Evolutionary conservation across 495 filamentous ascomycete species (phyloP).

Genomic region (Oleoguttula mirabilis): DNA sequence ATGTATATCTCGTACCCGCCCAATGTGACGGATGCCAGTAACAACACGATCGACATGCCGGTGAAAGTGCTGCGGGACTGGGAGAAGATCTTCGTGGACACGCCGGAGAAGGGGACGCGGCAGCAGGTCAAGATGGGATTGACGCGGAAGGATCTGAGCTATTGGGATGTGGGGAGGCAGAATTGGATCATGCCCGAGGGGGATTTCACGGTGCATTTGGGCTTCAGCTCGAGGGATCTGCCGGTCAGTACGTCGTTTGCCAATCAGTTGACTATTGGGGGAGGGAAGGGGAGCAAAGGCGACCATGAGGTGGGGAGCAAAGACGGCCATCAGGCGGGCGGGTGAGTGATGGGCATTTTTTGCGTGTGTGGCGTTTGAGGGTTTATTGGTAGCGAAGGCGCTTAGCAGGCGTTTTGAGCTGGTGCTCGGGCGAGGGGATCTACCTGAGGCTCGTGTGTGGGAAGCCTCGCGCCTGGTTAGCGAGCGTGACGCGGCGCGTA

Average conservation of each 20-base stretch:
- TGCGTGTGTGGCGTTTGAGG: no score
- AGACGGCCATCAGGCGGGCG: no score
- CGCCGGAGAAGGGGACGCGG: slow-evolving; percentile 35
- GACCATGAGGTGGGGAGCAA: no score
- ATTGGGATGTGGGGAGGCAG: slow-evolving; percentile 65
- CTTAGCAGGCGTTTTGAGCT: no score
- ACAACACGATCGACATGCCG: slow-evolving; percentile 60
- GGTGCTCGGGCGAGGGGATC: no score
- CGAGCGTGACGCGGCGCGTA: no score
- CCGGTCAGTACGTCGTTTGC: slow-evolving; percentile 12
- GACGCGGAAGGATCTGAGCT: slow-evolving; percentile 69
- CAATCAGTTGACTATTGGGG: not conserved
- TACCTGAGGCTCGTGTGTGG: no score
- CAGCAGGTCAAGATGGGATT: slow-evolving; percentile 54
- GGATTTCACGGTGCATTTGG: slow-evolving; percentile 47
- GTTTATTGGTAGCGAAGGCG: no score
- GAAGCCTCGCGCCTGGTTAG: no score
- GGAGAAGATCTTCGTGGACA: slow-evolving; percentile 54
- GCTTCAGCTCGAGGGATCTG: slow-evolving; percentile 44
- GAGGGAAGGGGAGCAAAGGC: no score
- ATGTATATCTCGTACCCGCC: slow-evolving; percentile 66
- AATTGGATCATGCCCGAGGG: slow-evolving; percentile 73
- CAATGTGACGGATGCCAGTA: slow-evolving; percentile 38
- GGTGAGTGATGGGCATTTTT: no score
- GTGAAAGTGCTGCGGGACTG: slow-evolving; percentile 65